A percentile compares a stretch with the other conserved stretches of the same genome.
phyloP scores from a whole-genome alignment of 352 stramenopile genomes.

The Blastocystis sp. region DNA sequence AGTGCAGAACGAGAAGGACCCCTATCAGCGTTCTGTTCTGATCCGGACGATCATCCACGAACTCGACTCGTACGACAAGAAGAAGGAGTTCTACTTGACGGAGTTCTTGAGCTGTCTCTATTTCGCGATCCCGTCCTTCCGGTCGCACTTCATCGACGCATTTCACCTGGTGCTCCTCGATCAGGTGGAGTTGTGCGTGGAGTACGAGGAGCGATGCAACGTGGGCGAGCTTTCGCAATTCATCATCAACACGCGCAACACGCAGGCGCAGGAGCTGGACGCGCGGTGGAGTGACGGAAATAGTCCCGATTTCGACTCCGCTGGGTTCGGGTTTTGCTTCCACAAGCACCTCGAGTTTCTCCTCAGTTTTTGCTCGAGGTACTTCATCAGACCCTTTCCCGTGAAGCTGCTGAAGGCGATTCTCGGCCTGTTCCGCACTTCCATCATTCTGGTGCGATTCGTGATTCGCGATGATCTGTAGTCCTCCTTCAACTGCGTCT shows the following conservation, averaged over 20 bases:
- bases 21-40: neutral
- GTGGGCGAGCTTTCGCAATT: slow-evolving; percentile 50
- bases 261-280: neutral
- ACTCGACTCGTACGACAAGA: slow-evolving; percentile 4
- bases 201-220: slow-evolving; percentile 35
- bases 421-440: slow-evolving; percentile 53
- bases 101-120: slow-evolving; percentile 61
- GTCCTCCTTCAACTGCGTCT: slow-evolving; percentile 61
- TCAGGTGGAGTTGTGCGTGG: slow-evolving; percentile 7
- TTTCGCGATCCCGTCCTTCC: neutral
- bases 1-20: neutral
- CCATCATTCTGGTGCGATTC: slow-evolving; percentile 30
- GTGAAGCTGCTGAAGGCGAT: slow-evolving; percentile 4
- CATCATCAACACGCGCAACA: slow-evolving; percentile 35
- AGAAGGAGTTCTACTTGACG: slow-evolving; percentile 66
- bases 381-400: slow-evolving; percentile 64
- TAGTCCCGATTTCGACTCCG: neutral
- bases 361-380: slow-evolving; percentile 31
- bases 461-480: neutral
- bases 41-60: slow-evolving; percentile 23
- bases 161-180: slow-evolving; percentile 48
- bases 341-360: slow-evolving; percentile 35
- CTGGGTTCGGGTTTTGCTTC: neutral
- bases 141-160: neutral
- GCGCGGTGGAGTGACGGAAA: neutral